Percentiles rank a stretch among this genome's conserved stretches.
These are phyloP conservation scores for Coccomyxa subellipsoidea DNA, from an alignment of 163 green algal genomes.

Conservation along the genomic window DNA sequence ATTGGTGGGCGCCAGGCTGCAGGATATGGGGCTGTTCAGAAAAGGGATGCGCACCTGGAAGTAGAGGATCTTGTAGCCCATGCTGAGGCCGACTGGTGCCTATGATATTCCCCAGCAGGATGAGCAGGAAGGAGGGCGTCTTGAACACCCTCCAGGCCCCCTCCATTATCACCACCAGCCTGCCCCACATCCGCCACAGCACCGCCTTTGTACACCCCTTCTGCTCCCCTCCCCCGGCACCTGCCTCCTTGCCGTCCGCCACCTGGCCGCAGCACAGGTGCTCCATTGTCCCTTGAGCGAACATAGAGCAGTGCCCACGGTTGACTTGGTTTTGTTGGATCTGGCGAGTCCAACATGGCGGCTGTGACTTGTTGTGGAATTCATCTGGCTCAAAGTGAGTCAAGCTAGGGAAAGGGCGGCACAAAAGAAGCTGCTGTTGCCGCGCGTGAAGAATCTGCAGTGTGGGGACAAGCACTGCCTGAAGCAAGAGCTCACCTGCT, in stretches of 20 bases:
- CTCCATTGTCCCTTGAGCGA: too few species aligned
- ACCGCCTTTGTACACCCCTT: neutral
- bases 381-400: too few species aligned
- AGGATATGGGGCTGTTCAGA: too few species aligned
- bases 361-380: too few species aligned
- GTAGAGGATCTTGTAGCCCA: constrained; percentile 7
- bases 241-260: neutral
- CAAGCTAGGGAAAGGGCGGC: too few species aligned
- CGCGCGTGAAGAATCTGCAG: too few species aligned
- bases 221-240: neutral
- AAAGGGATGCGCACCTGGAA: neutral
- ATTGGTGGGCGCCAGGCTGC: too few species aligned
- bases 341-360: too few species aligned
- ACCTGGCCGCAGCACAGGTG: neutral
- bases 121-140: neutral
- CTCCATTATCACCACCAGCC: neutral
- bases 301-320: too few species aligned
- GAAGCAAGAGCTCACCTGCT: neutral
- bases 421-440: too few species aligned
- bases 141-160: neutral
- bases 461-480: too few species aligned
- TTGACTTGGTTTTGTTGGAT: too few species aligned
- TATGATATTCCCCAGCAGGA: constrained; percentile 3
- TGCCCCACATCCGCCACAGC: neutral
- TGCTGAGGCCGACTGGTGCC: neutral